Base-by-base conservation (phyloP, 192 early-diverging fungal species). In the Backusella sp. region DNA sequence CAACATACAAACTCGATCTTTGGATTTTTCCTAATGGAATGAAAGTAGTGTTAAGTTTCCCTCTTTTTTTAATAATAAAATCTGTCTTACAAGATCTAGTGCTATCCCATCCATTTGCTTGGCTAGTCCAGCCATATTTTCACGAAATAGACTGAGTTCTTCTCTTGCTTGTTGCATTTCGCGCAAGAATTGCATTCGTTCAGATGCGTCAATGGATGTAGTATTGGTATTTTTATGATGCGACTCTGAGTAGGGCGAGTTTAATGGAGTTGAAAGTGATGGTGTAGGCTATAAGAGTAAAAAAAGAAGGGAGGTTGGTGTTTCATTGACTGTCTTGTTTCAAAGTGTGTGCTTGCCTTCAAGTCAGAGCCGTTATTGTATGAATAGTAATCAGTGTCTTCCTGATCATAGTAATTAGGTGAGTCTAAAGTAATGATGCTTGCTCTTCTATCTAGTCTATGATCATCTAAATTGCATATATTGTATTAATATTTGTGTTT, bases 141-240 rank as follows among this genome's bases (percentile, higher is more conserved):
- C 36, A 32, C 73, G 65, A 28, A 81, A 77, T 39, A 59, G 26
- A 12, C 32, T 49, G 12, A 81, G 34, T 21, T 77, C 68, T 34
- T 74, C 42, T 21, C 76, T 73, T 2, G 80, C 53, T 56, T 74
- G 66, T n/a, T 77, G 68, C 68, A 81, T 75, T 39, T 81, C 80
- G 8, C 65, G 68, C 9, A 81, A 49, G 1, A 81, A 79, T 28
- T 62, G 49, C 19, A 74, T 36, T 34, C 77, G 72, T 46, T 79
- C 46, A 11, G 66, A 41, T 41, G 72, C 32, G 49, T 79, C 44
- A 8, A 62, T 14, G 14, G 42, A 26, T 36, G 35, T 53, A 1
- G 36, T 44, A 44, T 19, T 44, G 46, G 46, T n/a, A n/a, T 15
- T 44, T 44, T 44, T 14, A 17, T 56, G 21, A 21, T 56, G n/a